A percentile compares a stretch with the other conserved stretches of the same genome.
These are phyloP conservation scores for Protomyces gravidus DNA, from an alignment of 1,139 yeast genomes.

Conservation along the genomic window DNA sequence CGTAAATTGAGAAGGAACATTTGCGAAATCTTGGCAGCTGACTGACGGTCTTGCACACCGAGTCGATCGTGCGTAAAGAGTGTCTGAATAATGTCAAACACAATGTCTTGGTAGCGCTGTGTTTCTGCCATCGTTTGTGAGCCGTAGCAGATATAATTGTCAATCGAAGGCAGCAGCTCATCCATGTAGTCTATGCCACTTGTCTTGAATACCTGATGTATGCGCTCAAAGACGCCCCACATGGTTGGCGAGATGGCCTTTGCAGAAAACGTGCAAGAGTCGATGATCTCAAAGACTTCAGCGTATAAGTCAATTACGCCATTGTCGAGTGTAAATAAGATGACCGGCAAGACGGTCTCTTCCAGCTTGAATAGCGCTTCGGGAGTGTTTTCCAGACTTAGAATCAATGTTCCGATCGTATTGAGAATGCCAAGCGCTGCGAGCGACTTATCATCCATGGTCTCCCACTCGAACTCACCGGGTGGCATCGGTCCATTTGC, in stretches of 20 bases:
- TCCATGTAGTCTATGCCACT: constrained; percentile 61
- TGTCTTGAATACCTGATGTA: constrained; percentile 53
- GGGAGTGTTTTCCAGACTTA: constrained; percentile 77
- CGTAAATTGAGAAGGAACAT: constrained; percentile 52
- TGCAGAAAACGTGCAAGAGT: constrained; percentile 73
- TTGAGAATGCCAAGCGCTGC: constrained; percentile 84
- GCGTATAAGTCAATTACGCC: constrained; percentile 47
- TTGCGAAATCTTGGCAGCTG: constrained; percentile 55
- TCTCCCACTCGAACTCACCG: constrained; percentile 45
- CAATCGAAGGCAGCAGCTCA: constrained; percentile 70
- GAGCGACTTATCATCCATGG: constrained; percentile 68
- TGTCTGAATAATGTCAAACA: constrained; percentile 43
- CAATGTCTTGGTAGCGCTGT: constrained; percentile 41
- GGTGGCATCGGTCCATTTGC: constrained; percentile 39
- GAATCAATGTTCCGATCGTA: constrained; percentile 79
- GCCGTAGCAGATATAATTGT: constrained; percentile 75
- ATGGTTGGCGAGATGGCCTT: constrained; percentile 66
- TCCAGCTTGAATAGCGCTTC: constrained; percentile 67
- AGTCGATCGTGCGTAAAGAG: constrained; percentile 42
- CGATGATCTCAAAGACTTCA: constrained; percentile 79
- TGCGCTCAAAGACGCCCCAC: constrained; percentile 65
- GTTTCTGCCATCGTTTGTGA: constrained; percentile 46
- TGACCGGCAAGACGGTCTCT: constrained; percentile 67
- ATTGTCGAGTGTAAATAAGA: constrained; percentile 60
- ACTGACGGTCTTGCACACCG: constrained; percentile 51